Base-by-base conservation (phyloP, 495 filamentous ascomycete genomes). In the Usnea hakonensis region DNA sequence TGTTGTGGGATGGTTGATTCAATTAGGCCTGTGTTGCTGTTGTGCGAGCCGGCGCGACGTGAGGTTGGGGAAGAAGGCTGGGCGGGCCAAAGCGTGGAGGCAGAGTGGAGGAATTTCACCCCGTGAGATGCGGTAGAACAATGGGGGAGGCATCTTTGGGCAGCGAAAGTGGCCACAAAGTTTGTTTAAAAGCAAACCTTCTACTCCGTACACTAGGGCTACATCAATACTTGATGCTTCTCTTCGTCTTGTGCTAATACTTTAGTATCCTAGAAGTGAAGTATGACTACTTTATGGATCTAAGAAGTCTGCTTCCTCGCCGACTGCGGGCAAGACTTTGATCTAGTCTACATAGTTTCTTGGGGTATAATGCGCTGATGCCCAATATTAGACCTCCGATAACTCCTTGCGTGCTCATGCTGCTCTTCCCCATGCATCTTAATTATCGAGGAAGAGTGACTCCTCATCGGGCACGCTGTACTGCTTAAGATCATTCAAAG, bases 21-120 rank as follows among this genome's bases (percentile, higher is more conserved):
- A 93, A 69, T 71, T 86, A 1, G 81, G 85, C 5, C 77, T 90
- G 74, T 86, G 84, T 67, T 96, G 91, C 68, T 90, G 85, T 68
- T 88, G 86, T 69, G 79, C 82, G 38, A 82, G 78, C 36, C 71
- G 78, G 61, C 68, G 86, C 63, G 86, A 88, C 71, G 67, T 87
- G 5, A 78, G 68, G 66, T 85, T 73, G 1, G 85, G 80, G 21
- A 77, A 72, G 71, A 76, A 77, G 60, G 72, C 55, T 58, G 77
- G 77, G 5, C 78, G 70, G 53, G 68, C 66, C 57, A 71, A 68
- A 26, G 75, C 74, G n/a, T 75, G 64, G 64, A 58, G 36, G n/a
- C 21, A 55, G 21, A 41, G 36, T 21, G 64, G 55, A 38, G 30
- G 63, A 38, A 28, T 48, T 19, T 11, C 63, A 7, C 63, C 63